phyloP scores from a whole-genome alignment of 495 filamentous ascomycete genomes.

The Aspergillus kassunensis region DNA sequence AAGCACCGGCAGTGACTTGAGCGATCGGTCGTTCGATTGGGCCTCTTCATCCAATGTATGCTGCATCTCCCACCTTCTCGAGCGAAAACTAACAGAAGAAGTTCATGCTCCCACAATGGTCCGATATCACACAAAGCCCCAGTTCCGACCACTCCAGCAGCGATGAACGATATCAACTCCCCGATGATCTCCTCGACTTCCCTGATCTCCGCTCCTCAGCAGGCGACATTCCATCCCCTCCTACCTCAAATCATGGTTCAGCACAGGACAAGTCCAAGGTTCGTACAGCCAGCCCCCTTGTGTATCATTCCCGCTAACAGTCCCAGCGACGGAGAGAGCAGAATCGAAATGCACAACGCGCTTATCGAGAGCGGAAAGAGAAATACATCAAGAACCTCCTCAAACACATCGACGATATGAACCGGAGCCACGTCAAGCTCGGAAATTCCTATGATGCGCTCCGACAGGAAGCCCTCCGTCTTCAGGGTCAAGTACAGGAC shows the following conservation, averaged over 20 bases:
- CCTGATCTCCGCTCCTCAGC: background rate
- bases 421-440: background rate
- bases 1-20: background rate
- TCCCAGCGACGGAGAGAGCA: background rate
- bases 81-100: background rate
- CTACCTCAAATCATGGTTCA: background rate
- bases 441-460: background rate
- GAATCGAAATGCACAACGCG: background rate
- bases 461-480: background rate
- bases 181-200: background rate
- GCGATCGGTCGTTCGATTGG: background rate
- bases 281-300: background rate
- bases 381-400: background rate
- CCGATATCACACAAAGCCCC: background rate
- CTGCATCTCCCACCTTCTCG: background rate
- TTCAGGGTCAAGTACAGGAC: background rate
- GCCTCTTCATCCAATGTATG: background rate
- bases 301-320: background rate
- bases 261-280: background rate
- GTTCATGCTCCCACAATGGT: background rate
- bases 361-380: background rate
- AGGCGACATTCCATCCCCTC: background rate
- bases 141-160: background rate
- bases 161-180: background rate
- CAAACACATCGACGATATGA: conserved; percentile 2